These are phyloP conservation scores for Xylariaceae sp. DNA, from an alignment of 2,329 filamentous ascomycete genomes.

Conservation along the genomic window DNA sequence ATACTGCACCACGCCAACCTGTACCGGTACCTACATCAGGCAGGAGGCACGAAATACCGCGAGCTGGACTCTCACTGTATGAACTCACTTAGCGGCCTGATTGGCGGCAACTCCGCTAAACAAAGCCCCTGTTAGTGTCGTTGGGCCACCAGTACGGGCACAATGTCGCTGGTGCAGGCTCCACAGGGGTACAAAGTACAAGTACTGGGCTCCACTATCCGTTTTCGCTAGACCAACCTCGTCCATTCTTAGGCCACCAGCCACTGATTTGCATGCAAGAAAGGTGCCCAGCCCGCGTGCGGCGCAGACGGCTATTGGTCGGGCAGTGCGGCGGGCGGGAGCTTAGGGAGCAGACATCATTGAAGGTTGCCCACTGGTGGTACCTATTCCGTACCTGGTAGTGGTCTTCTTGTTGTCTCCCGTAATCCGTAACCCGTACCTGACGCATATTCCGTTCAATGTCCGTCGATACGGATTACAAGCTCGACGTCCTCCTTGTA, in stretches of 20 bases:
- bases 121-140: conserved; percentile 24
- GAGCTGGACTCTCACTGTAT: not conserved
- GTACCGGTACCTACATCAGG: not conserved
- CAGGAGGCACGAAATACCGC: not conserved
- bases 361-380: not conserved
- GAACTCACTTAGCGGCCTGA: conserved; percentile 8
- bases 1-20: not conserved
- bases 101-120: conserved; percentile 28
- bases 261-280: conserved; percentile 9
- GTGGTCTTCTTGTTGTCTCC: not conserved
- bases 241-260: conserved; percentile 18
- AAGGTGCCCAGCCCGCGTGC: conserved; percentile 3
- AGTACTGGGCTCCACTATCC: not conserved
- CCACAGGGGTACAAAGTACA: not conserved
- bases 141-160: conserved; percentile 4
- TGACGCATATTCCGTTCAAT: too few relatives aligned
- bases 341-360: conserved; percentile 16
- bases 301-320: conserved; percentile 15
- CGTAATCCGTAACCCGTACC: not conserved
- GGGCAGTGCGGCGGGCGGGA: conserved; percentile 6
- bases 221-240: conserved; percentile 19
- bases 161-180: not conserved
- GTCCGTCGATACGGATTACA: too few relatives aligned
- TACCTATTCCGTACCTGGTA: not conserved
- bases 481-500: too few relatives aligned